Evolutionary conservation across 441 rosid genomes (phyloP).

Genomic region (Adansonia madagascariensis): DNA sequence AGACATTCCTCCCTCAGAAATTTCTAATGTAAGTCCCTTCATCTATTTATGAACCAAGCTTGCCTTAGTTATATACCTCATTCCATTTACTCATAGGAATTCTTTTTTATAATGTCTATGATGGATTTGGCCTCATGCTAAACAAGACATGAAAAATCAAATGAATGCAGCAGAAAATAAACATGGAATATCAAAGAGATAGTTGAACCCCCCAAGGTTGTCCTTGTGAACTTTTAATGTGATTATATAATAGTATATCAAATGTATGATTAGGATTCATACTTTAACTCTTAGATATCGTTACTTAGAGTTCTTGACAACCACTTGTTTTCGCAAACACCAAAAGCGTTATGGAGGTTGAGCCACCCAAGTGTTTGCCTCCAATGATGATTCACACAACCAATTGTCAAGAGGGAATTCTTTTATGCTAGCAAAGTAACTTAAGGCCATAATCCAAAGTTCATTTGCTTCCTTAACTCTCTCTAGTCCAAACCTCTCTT

Average conservation of each 20-base stretch:
- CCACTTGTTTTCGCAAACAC: not conserved
- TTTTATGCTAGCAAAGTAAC: not conserved
- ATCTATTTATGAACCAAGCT: slow-evolving; percentile 15
- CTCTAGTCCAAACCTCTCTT: not conserved
- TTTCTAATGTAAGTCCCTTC: slow-evolving; percentile 51
- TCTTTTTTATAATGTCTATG: not conserved
- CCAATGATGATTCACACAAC: not conserved
- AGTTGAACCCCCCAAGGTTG: not conserved
- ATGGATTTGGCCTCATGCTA: not conserved
- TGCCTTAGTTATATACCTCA: slow-evolving; percentile 11
- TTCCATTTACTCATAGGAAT: not conserved
- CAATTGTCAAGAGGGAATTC: not conserved
- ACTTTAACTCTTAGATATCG: not conserved
- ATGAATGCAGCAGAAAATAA: not conserved
- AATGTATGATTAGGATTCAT: not conserved
- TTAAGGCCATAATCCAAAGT: not conserved
- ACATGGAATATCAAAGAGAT: not conserved
- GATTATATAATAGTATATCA: not conserved
- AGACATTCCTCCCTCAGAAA: slow-evolving; percentile 37
- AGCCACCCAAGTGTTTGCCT: not conserved
- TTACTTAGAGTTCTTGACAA: not conserved
- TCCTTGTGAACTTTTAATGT: not conserved
- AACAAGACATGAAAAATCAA: not conserved
- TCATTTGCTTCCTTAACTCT: not conserved
- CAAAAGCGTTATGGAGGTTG: not conserved